These are phyloP conservation scores for Pseudonitzschia multistriata DNA, from an alignment of 108 stramenopile species.

Conservation along the genomic window DNA sequence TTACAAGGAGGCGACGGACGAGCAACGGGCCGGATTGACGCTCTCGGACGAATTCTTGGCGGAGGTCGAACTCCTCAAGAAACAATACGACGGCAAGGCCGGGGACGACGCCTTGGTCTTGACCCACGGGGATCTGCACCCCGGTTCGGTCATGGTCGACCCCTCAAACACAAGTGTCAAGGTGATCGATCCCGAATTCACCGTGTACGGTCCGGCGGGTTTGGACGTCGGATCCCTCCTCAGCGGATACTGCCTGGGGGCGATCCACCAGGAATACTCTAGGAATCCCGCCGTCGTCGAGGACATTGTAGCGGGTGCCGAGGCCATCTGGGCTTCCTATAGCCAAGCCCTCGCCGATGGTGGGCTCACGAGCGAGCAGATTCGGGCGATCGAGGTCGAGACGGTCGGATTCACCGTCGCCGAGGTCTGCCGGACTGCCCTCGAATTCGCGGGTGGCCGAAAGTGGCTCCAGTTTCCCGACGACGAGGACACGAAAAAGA, in stretches of 20 bases:
- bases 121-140: slow-evolving; percentile 82
- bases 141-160: slow-evolving; percentile 78
- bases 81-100: slow-evolving; percentile 60
- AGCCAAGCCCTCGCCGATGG: slow-evolving; percentile 39
- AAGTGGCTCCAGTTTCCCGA: slow-evolving; percentile 84
- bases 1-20: slow-evolving; percentile 67
- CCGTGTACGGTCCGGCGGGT: slow-evolving; percentile 79
- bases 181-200: slow-evolving; percentile 86
- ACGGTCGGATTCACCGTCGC: slow-evolving; percentile 74
- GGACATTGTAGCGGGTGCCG: slow-evolving; percentile 44
- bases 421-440: slow-evolving; percentile 73
- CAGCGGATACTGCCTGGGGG: slow-evolving; percentile 68
- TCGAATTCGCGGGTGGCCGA: slow-evolving; percentile 75
- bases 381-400: slow-evolving; percentile 62
- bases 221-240: slow-evolving; percentile 79
- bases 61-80: slow-evolving; percentile 60
- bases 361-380: slow-evolving; percentile 28
- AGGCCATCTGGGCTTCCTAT: slow-evolving; percentile 58
- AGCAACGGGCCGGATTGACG: slow-evolving; percentile 52
- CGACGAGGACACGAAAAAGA: slow-evolving; percentile 52
- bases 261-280: slow-evolving; percentile 62
- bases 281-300: slow-evolving; percentile 35
- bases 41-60: slow-evolving; percentile 56
- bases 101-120: slow-evolving; percentile 43
- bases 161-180: slow-evolving; percentile 31